Percentiles rank a stretch among this genome's conserved stretches.
These are phyloP conservation scores for Corymbia calophylla DNA, from an alignment of 441 rosid species.

Conservation along the genomic window DNA sequence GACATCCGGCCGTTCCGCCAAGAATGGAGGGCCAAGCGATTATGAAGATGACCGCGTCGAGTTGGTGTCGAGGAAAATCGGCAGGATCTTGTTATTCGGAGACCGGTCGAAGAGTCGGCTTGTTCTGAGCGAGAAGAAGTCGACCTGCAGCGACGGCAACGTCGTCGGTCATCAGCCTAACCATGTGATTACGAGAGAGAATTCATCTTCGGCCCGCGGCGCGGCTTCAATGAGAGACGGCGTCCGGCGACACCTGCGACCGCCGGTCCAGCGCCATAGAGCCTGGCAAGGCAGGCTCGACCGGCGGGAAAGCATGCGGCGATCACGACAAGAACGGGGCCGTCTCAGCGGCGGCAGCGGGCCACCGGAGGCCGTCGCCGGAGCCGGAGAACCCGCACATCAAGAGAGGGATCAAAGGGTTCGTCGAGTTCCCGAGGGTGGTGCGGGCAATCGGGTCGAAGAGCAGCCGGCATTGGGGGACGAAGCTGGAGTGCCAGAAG, in stretches of 20 bases:
- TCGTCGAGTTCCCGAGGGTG: constrained; percentile 73
- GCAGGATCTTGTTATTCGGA: neutral
- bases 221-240: neutral
- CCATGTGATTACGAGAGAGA: neutral
- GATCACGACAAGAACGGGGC: neutral
- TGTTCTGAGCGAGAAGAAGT: neutral
- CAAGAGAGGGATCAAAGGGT: constrained; percentile 81
- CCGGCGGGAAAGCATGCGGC: neutral
- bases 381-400: constrained; percentile 78
- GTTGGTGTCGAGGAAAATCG: neutral
- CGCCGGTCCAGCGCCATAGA: neutral
- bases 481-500: constrained; percentile 72
- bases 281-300: neutral
- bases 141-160: neutral
- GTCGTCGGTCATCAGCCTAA: neutral
- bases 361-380: constrained; percentile 23
- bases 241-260: neutral
- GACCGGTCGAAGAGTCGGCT: neutral
- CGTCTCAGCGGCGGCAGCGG: constrained; percentile 1
- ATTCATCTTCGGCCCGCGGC: neutral
- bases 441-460: constrained; percentile 63
- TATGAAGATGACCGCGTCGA: neutral
- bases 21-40: neutral
- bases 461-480: constrained; percentile 58
- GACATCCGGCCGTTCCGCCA: neutral